Evolutionary conservation across 208 protist species (phyloP), one percentile per base, ranked within the genome.

Genomic region (Trypanosoma cruzi): DNA sequence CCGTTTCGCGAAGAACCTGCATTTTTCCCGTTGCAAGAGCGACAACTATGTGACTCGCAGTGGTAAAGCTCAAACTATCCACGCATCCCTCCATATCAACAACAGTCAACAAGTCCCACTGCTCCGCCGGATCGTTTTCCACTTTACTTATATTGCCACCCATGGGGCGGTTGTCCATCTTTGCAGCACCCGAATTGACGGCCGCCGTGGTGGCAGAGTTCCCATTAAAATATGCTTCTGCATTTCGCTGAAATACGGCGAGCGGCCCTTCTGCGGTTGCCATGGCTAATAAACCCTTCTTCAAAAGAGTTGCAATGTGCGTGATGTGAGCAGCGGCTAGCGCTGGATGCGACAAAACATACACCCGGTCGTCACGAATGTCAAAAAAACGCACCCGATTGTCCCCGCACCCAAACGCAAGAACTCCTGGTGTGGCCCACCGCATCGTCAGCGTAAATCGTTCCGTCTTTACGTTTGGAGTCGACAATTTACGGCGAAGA

Each of bases 1-100:
- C 77, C 50, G 89, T 94, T 71, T 96, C 94, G 54, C 94, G 90
- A 29, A 98, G 80, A 37, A 97, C 80, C 64, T 90, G 76, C 56
- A 96, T 49, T 55, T 86, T 77, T 20, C 80, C 81, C 5, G 75
- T 86, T 40, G 68, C 67, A 34, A 77, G 79, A 58, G 82, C 80
- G 34, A 87, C 65, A 42, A 82, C 81, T 50, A 95, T 79, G 65
- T 91, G 79, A 31, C 87, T 83, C 13, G 80, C 55, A 20, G 79
- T 75, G 22, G 67, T 88, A 40, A 92, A 86, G 49, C 81, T 44
- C 49, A 94, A 77, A 48, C 77, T 73, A 68, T 94, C 80, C 3
- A 92, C 82, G 49, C 71, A 73, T 31, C 85, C 85, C 48, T 74
- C 80, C 11, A 96, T 69, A 44, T 92, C 79, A 48, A 94, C 80